These are phyloP conservation scores for Lipomyces yamanashiensis DNA, from an alignment of 805 yeast species.

Conservation along the genomic window DNA sequence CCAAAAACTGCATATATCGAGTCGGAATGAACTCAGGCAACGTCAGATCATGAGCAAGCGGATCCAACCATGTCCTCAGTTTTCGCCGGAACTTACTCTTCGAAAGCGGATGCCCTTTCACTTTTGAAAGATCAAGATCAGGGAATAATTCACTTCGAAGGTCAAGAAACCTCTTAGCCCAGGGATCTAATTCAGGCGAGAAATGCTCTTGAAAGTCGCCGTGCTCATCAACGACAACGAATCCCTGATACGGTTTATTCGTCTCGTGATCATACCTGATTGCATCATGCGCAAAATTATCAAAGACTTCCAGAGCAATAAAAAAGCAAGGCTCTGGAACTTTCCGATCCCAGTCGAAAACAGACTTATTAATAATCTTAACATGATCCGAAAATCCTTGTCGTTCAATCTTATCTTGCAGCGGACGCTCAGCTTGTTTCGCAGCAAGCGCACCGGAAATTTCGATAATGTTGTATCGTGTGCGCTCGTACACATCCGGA, in stretches of 20 bases:
- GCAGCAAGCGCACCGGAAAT: slow-evolving; percentile 65
- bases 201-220: slow-evolving; percentile 79
- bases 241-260: slow-evolving; percentile 73
- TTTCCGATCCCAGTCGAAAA: slow-evolving; percentile 69
- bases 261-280: slow-evolving; percentile 73
- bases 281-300: slow-evolving; percentile 81
- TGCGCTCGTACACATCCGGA: slow-evolving; percentile 73
- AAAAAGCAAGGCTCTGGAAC: slow-evolving; percentile 64
- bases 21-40: slow-evolving; percentile 86
- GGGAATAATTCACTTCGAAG: slow-evolving; percentile 51
- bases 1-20: slow-evolving; percentile 65
- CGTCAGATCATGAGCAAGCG: slow-evolving; percentile 68
- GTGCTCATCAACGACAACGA: slow-evolving; percentile 69
- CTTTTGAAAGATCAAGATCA: slow-evolving; percentile 41
- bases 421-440: slow-evolving; percentile 53
- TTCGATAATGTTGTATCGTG: slow-evolving; percentile 73
- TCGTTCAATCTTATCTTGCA: slow-evolving; percentile 45
- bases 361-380: slow-evolving; percentile 71
- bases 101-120: slow-evolving; percentile 63
- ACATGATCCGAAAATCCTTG: slow-evolving; percentile 61
- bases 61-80: slow-evolving; percentile 58
- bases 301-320: slow-evolving; percentile 81
- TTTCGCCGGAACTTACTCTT: slow-evolving; percentile 52
- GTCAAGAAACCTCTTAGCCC: slow-evolving; percentile 57
- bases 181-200: slow-evolving; percentile 41